These are phyloP conservation scores for Aureobasidium sp. DNA, from an alignment of 2,329 filamentous ascomycete genomes.

Conservation along the genomic window DNA sequence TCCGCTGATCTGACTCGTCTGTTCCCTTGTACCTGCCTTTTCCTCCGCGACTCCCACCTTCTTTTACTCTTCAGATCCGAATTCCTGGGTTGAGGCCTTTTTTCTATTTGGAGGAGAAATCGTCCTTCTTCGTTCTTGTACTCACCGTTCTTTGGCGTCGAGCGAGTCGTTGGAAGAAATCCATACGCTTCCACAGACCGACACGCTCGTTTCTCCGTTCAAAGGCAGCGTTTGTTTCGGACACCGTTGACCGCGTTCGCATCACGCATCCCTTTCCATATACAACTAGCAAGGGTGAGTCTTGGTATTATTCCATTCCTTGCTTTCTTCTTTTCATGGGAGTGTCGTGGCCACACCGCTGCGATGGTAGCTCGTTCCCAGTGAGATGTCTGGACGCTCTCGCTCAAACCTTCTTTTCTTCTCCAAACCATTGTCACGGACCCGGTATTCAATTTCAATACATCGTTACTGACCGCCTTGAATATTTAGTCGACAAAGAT, in stretches of 20 bases:
- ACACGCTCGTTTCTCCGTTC: neutral
- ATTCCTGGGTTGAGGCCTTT: conserved; percentile 1
- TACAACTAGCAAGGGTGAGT: conserved; percentile 9
- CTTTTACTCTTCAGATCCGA: conserved; percentile 6
- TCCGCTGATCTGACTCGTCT: conserved; percentile 3
- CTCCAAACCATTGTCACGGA: conserved; percentile 10
- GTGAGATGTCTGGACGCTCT: neutral
- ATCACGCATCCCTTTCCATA: neutral
- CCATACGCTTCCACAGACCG: neutral
- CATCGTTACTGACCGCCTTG: neutral
- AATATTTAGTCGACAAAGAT: neutral
- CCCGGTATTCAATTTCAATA: neutral
- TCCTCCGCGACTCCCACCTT: conserved; percentile 8
- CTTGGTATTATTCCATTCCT: neutral
- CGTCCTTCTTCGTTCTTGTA: neutral
- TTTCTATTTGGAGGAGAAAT: neutral
- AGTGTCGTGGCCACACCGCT: conserved; percentile 7
- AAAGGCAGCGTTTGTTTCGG: neutral
- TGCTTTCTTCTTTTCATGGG: neutral
- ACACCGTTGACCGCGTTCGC: neutral
- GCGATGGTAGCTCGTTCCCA: conserved; percentile 11
- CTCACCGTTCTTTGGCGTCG: neutral
- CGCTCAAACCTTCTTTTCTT: conserved; percentile 4
- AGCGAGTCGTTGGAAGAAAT: neutral
- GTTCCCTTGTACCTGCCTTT: conserved; percentile 15